Base-by-base conservation (phyloP, 2,329 filamentous ascomycete genomes). In the Neocucurbitaria cava region DNA sequence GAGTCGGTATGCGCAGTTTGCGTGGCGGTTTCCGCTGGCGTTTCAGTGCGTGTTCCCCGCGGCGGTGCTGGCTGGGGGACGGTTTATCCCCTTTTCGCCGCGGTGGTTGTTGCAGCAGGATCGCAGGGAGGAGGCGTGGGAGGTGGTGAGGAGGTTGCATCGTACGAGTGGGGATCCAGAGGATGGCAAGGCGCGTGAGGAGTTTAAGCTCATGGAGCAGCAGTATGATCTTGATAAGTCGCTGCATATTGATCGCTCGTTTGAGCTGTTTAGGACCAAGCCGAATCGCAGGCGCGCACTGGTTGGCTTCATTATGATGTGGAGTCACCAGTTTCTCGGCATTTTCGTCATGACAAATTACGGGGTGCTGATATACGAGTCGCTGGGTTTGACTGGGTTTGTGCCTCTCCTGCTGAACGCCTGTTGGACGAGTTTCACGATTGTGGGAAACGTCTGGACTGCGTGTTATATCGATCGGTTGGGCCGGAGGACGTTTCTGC, bases 21-120 rank as follows among this genome's bases (percentile, higher is more conserved):
- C 76, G 7, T 84, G 82, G 81, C 69, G 78, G 11, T 79, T 79
- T 49, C 77, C 78, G 1, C 67, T 82, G 3, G 78, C 78, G 0
- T 75, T 81, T 43, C 79, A 81, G 58, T 72, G 68, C 28, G 64
- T 75, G 3, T 76, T 76, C 17, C 72, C 79, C 0, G 48, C 80
- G 4, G 63, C 79, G 10, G 70, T 81, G 3, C 69, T 81, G 0
- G 62, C 68, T 13, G 76, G 75, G 15, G 75, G 69, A 33, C 68
- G 66, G 7, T 75, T 70, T 61, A 69, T 82, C 9, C 77, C 76
- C 1, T 77, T 73, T 49, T 79, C 77, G 11, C 79, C 79, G 9
- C 73, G 78, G 36, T 80, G 77, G 77, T 71, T 80, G 9, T 59
- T 82, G 17, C 72, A 77, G 11, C 74, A 81, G 59, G 78, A 76